These are phyloP conservation scores for Penicillium arizonense DNA, from an alignment of 495 filamentous ascomycete genomes.

Conservation along the genomic window DNA sequence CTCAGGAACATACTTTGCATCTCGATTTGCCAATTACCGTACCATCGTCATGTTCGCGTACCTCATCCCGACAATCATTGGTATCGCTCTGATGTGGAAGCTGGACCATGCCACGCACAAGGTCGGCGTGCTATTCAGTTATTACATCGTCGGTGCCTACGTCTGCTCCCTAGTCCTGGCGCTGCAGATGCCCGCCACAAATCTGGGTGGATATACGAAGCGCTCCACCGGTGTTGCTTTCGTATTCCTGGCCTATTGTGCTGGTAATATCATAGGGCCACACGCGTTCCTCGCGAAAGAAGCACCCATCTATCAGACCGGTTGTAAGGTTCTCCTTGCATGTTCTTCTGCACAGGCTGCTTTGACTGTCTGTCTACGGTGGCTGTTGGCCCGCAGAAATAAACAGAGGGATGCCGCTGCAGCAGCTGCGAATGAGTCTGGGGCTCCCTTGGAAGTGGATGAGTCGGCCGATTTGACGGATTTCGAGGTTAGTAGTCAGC, in stretches of 20 bases:
- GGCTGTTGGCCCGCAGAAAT: slow-evolving; percentile 15
- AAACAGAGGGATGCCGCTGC: slow-evolving; percentile 15
- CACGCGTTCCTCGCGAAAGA: slow-evolving; percentile 35
- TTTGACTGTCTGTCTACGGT: slow-evolving; percentile 15
- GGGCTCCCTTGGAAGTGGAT: not conserved
- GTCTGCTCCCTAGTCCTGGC: slow-evolving; percentile 39
- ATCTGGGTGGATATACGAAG: slow-evolving; percentile 43
- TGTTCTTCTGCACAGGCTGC: slow-evolving; percentile 19
- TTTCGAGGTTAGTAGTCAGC: slow-evolving; percentile 17
- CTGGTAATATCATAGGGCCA: slow-evolving; percentile 34
- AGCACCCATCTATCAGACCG: slow-evolving; percentile 34
- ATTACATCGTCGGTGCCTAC: slow-evolving; percentile 39
- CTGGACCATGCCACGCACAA: slow-evolving; percentile 27
- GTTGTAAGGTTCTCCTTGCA: slow-evolving; percentile 32
- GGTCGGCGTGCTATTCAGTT: slow-evolving; percentile 36
- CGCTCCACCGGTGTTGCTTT: slow-evolving; percentile 37
- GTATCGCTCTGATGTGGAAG: slow-evolving; percentile 36
- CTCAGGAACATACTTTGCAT: slow-evolving; percentile 31
- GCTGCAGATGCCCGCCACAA: slow-evolving; percentile 40
- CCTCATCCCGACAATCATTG: slow-evolving; percentile 35
- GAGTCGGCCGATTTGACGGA: slow-evolving; percentile 22
- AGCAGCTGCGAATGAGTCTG: not conserved
- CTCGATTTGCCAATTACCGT: slow-evolving; percentile 28
- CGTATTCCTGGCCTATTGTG: slow-evolving; percentile 41
- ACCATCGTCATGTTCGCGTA: slow-evolving; percentile 38